phyloP scores from a whole-genome alignment of 2,329 filamentous ascomycete species.

The Cryphonectria parasitica region DNA sequence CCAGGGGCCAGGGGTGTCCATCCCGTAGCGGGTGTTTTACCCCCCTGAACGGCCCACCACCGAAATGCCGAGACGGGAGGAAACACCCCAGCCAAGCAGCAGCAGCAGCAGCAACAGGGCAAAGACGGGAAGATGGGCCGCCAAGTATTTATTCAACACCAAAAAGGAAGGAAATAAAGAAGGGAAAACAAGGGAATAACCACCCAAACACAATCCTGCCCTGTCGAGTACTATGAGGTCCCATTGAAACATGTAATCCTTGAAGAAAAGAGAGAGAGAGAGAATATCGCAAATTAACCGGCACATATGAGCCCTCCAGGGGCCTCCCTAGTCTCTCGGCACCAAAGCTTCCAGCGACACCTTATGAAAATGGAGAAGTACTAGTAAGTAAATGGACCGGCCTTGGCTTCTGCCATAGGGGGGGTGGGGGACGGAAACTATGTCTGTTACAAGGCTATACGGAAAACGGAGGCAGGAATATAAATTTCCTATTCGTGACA shows the following conservation, averaged over 20 bases:
- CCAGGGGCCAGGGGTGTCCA: no score
- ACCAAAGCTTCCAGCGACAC: not conserved
- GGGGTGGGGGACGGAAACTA: no score
- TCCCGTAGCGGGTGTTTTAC: not conserved
- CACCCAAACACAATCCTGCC: no score
- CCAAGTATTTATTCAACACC: no score
- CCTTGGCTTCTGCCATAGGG: not conserved
- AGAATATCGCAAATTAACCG: not conserved
- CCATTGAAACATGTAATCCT: no score
- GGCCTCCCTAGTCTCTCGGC: not conserved
- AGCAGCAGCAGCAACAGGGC: not conserved
- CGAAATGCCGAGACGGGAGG: not conserved
- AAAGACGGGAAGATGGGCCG: not conserved
- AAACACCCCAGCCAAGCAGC: not conserved
- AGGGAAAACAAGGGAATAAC: no score
- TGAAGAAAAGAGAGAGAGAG: not conserved
- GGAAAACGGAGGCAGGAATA: not conserved
- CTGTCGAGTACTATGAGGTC: no score
- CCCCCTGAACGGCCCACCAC: not conserved
- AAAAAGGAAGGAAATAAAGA: no score
- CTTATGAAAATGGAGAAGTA: not conserved
- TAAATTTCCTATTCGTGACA: not conserved
- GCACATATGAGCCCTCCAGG: not conserved
- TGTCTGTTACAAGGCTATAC: no score
- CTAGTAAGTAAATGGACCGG: not conserved